These are phyloP conservation scores for Backusella morwellensis DNA, from an alignment of 192 early-diverging fungal species.

Conservation along the genomic window DNA sequence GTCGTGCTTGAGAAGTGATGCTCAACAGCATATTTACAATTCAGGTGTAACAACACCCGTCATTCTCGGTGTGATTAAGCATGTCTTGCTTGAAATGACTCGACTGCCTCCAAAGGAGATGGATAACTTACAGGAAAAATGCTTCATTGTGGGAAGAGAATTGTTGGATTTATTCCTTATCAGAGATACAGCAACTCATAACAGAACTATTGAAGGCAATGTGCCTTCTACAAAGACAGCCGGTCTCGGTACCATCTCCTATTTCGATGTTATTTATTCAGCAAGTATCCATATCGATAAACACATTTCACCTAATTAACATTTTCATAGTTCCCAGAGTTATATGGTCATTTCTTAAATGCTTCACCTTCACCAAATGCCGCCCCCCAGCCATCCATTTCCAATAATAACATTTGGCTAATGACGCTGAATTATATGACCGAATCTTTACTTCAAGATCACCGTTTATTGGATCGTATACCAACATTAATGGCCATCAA, in stretches of 20 bases:
- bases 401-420: constrained; percentile 46
- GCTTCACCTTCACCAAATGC: constrained; percentile 9
- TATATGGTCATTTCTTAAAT: constrained; percentile 33
- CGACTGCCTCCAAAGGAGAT: constrained; percentile 13
- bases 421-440: constrained; percentile 46
- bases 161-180: constrained; percentile 29
- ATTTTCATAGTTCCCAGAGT: constrained; percentile 27
- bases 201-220: background rate
- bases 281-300: constrained; percentile 9
- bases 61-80: constrained; percentile 29
- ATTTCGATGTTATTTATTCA: constrained; percentile 35
- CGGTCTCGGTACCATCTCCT: constrained; percentile 17
- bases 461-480: constrained; percentile 41
- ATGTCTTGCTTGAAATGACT: constrained; percentile 30
- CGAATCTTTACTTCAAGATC: constrained; percentile 39
- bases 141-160: constrained; percentile 26
- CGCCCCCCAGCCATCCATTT: constrained; percentile 28
- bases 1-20: constrained; percentile 20
- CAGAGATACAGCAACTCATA: background rate
- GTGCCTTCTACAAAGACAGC: background rate
- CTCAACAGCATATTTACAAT: constrained; percentile 17
- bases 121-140: constrained; percentile 20
- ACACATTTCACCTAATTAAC: background rate
- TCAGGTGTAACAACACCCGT: constrained; percentile 30
- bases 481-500: constrained; percentile 41